Evolutionary conservation across 208 protist species (phyloP).

Genomic region (Acanthamoeba healyi): DNA sequence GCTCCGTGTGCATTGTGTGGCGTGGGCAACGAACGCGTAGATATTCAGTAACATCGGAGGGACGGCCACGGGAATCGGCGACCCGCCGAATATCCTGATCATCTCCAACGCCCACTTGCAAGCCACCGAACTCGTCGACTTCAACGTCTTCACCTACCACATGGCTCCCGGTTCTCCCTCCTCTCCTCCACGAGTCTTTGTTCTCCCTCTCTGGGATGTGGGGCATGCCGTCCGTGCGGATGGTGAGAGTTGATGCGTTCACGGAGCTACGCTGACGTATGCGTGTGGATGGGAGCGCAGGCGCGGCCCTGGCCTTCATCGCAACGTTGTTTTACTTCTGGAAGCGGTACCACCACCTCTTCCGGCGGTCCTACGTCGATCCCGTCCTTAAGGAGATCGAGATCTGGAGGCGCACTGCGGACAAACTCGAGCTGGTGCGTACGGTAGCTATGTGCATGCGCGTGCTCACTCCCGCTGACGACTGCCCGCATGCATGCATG

Average conservation of each 20-base stretch:
- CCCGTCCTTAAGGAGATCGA: conserved; percentile 28
- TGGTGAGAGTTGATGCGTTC: no score
- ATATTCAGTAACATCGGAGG: conserved; percentile 86
- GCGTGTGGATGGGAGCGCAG: neutral
- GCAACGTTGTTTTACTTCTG: conserved; percentile 26
- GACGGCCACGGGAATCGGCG: conserved; percentile 85
- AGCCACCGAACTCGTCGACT: conserved; percentile 35
- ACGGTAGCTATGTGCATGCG: neutral
- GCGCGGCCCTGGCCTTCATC: neutral
- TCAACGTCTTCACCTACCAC: conserved; percentile 58
- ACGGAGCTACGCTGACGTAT: neutral
- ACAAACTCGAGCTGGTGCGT: conserved; percentile 10
- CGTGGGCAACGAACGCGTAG: no score
- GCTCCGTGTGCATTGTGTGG: no score
- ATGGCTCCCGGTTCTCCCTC: neutral
- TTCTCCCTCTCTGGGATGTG: neutral
- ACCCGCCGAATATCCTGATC: conserved; percentile 90
- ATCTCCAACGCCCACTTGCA: conserved; percentile 68
- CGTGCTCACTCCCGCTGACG: neutral
- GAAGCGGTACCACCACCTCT: neutral
- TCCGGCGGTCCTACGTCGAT: neutral
- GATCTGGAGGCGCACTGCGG: conserved; percentile 2
- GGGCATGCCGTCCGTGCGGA: no score
- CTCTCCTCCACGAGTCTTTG: neutral
- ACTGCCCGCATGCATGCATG: neutral